Evolutionary conservation across 208 protist species (phyloP).

Genomic region (Leishmania tarentolae): DNA sequence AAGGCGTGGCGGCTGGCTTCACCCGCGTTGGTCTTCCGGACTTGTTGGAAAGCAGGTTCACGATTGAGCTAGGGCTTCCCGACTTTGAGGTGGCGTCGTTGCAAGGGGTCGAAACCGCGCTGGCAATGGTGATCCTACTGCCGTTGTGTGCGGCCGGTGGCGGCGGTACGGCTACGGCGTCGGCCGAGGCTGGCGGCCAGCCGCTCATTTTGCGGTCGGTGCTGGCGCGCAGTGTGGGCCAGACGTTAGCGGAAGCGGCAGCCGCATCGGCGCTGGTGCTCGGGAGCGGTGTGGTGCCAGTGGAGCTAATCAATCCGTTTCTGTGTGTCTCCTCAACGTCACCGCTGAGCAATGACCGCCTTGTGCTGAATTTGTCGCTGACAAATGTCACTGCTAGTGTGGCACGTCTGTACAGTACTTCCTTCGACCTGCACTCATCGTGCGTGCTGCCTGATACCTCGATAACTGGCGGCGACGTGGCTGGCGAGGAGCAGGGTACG

Average conservation of each 20-base stretch:
- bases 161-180: background rate
- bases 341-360: slow-evolving; percentile 50
- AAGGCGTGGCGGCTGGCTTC: background rate
- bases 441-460: slow-evolving; percentile 30
- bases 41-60: slow-evolving; percentile 30
- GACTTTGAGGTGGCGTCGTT: slow-evolving; percentile 24
- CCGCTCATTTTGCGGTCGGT: slow-evolving; percentile 29
- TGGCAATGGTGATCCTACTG: slow-evolving; percentile 33
- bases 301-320: slow-evolving; percentile 39
- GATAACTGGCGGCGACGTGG: background rate
- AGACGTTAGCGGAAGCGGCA: slow-evolving; percentile 29
- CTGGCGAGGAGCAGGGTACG: slow-evolving; percentile 3
- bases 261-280: slow-evolving; percentile 26
- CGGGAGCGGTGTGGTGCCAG: slow-evolving; percentile 55
- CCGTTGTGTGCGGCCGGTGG: slow-evolving; percentile 16
- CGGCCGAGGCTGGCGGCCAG: slow-evolving; percentile 1
- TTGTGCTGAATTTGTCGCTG: slow-evolving; percentile 65
- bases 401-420: slow-evolving; percentile 50
- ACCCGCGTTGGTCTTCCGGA: background rate
- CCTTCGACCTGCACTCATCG: slow-evolving; percentile 75
- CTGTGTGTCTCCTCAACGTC: slow-evolving; percentile 53
- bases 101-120: slow-evolving; percentile 22
- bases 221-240: slow-evolving; percentile 31
- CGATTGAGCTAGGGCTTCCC: slow-evolving; percentile 27
- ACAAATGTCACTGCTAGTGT: slow-evolving; percentile 50